Evolutionary conservation across 495 filamentous ascomycete genomes (phyloP), one percentile per base, ranked within the genome.

Genomic region (Xylaria intraflava): DNA sequence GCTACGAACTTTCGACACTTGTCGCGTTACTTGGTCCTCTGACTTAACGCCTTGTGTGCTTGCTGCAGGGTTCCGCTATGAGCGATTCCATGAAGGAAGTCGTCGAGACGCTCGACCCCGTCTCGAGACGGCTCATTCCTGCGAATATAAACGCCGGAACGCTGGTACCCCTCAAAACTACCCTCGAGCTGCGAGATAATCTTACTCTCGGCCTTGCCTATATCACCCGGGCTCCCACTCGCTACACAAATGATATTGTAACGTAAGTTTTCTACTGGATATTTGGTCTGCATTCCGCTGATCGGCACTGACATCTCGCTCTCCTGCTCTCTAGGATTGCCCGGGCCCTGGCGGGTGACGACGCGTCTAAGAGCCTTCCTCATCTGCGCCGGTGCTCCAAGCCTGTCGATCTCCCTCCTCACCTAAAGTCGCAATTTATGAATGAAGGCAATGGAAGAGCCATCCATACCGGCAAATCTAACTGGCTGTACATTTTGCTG

Each of bases 341-440:
- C 17, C 47, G 55, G 45, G 39, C 53, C 30, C 48, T 66, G 22
- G 44, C 49, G n/a, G 52, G 59, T 58, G 55, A 61, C 39, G 61
- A 66, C 55, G 45, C 53, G n/a, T 72, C 75, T 59, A 76, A 79
- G 48, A 79, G 84, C 55, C 72, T 90, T 29, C 78, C 80, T 62
- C 93, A 98, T 66, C 79, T 97, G 17, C 84, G 89, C 40, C 82
- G 90, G 46, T 88, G 93, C 53, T 84, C 83, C 40, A 92, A 89
- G 65, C 79, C 74, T 24, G 75, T 77, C 33, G 83, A 82, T 57
- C 73, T 96, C 5, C 87, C 90, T 31, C 63, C 65, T 39, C 69
- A 70, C 49, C 74, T 67, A 54, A 76, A 68, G 49, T 73, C 56
- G 26, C 67, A 59, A 49, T 85, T 66, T 56, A 74, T 66, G 68